Evolutionary conservation across 148 eudicot species (phyloP), one percentile per base, ranked within the genome.

Genomic region (Rheum nobile): DNA sequence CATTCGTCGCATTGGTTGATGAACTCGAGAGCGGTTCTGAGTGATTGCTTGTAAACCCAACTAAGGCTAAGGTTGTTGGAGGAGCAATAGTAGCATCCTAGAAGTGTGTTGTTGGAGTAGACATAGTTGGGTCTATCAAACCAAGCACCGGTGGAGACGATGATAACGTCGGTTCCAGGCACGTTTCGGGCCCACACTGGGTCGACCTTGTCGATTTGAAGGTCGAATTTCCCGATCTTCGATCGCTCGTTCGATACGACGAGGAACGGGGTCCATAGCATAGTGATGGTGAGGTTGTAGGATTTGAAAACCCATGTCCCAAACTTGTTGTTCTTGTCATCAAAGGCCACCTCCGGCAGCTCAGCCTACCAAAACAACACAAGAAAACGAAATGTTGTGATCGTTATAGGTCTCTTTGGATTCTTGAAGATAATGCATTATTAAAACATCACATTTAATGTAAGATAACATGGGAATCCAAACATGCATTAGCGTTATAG

Each of bases 81-180:
- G 2, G 67, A 28, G 67, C 67, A 59, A 59, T 59, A 28, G 34
- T 59, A 59, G 67, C 67, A 59, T 59, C 65, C 65, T 28, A 57
- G 65, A 28, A 57, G 34, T 12, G 65, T 57, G 65, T 57, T 57
- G 32, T 57, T 57, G 14, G 65, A 57, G 65, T 57, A 24, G 65
- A 57, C 65, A 26, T 57, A 57, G 32, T 57, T 19, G n/a, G 71
- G 71, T 22, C 22, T 50, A 16, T 70, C 69, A 61, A 71, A 41
- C 34, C 79, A 76, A 55, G 29, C 41, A 71, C 50, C 48, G 42
- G 44, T 7, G 32, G 65, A 57, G 16, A 57, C 4, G 32, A 57
- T 26, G 65, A 57, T 16, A 26, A 57, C 16, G 32, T 57, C 32
- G 34, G 65, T 26, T 14, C 65, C 65, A 9, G 5, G 16, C 24